Percentiles rank a stretch among this genome's conserved stretches.
These are phyloP conservation scores for Lathyrus oleraceus DNA, from an alignment of 306 rosid species.

Conservation along the genomic window DNA sequence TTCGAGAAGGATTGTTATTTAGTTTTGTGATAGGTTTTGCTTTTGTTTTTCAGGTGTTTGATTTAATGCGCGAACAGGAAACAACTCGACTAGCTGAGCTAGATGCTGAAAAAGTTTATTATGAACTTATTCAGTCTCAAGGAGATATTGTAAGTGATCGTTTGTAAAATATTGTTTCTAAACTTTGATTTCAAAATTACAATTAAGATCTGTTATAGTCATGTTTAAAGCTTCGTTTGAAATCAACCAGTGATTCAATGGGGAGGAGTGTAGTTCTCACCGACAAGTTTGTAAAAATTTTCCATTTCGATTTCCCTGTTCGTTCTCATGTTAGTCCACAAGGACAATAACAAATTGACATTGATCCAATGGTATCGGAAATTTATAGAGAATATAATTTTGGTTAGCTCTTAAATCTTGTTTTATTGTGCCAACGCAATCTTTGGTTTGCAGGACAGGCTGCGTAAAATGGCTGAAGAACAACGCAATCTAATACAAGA, in stretches of 20 bases:
- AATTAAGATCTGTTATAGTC: background rate
- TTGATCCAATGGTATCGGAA: constrained; percentile 10
- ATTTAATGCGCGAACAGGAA: constrained; percentile 82
- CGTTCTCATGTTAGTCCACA: background rate
- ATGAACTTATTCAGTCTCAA: constrained; percentile 72
- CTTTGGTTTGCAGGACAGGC: constrained; percentile 66
- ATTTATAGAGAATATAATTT: background rate
- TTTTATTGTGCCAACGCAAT: background rate
- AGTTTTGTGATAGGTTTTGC: constrained; percentile 27
- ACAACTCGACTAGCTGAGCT: constrained; percentile 72
- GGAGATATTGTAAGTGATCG: constrained; percentile 63
- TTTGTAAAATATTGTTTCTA: constrained; percentile 5
- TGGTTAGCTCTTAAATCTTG: constrained; percentile 7
- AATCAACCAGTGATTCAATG: no score
- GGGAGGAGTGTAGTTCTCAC: no score
- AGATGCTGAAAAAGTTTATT: constrained; percentile 77
- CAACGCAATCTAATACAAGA: constrained; percentile 80
- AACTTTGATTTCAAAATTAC: background rate
- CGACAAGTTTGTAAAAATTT: no score
- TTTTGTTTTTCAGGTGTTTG: constrained; percentile 65
- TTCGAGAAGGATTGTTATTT: background rate
- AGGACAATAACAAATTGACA: background rate
- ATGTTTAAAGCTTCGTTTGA: background rate
- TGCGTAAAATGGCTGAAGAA: constrained; percentile 78
- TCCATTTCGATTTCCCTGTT: no score